Percentiles rank a stretch among this genome's conserved stretches.
These are phyloP conservation scores for Barnettozyma sp. DNA, from an alignment of 805 yeast genomes.

Conservation along the genomic window DNA sequence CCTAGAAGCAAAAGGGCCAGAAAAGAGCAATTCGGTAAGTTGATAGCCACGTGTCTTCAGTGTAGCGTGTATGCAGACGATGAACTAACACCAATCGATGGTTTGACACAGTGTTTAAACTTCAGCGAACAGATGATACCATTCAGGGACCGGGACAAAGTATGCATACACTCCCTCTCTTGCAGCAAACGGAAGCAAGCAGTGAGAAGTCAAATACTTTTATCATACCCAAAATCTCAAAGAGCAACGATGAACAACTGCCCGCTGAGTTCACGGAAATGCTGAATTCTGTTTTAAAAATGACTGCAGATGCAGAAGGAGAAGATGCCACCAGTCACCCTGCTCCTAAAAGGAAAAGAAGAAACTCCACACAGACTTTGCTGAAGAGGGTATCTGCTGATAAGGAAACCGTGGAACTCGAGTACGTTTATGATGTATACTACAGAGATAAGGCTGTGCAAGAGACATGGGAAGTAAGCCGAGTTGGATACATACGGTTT, in stretches of 20 bases:
- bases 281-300: constrained; percentile 53
- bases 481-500: constrained; percentile 32
- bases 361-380: constrained; percentile 17
- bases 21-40: constrained; percentile 25
- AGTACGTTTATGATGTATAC: constrained; percentile 90
- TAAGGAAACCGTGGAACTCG: constrained; percentile 42
- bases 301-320: constrained; percentile 26
- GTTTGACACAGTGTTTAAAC: constrained; percentile 41
- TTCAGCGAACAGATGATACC: constrained; percentile 41
- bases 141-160: constrained; percentile 16
- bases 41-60: neutral
- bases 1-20: constrained; percentile 35
- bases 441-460: constrained; percentile 58
- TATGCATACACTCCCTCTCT: constrained; percentile 15
- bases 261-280: constrained; percentile 68
- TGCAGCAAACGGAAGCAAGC: constrained; percentile 21
- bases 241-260: constrained; percentile 29
- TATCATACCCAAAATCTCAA: constrained; percentile 18
- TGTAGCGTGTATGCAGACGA: no score
- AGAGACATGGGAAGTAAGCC: constrained; percentile 32
- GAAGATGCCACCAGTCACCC: constrained; percentile 14
- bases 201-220: constrained; percentile 22
- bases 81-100: no score
- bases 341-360: constrained; percentile 21
- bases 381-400: no score